These are phyloP conservation scores for Cyberlindnera veronae DNA, from an alignment of 805 yeast genomes.

Conservation along the genomic window DNA sequence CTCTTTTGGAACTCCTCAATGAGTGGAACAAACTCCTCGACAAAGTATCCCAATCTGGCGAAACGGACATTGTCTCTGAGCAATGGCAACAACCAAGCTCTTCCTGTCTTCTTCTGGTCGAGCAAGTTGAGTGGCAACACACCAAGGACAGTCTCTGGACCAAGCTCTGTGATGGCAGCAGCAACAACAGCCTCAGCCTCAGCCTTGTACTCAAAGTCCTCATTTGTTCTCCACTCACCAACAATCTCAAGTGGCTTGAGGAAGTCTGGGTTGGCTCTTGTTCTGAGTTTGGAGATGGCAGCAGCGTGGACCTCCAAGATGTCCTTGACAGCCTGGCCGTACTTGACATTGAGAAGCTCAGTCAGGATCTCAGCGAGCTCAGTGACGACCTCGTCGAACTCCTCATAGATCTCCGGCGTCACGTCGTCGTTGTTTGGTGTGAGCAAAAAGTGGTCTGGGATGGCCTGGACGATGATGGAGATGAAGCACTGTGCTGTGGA, in stretches of 20 bases:
- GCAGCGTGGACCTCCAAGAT: slow-evolving; percentile 66
- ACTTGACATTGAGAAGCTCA: slow-evolving; percentile 67
- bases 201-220: slow-evolving; percentile 57
- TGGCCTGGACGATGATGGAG: slow-evolving; percentile 66
- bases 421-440: slow-evolving; percentile 39
- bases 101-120: slow-evolving; percentile 58
- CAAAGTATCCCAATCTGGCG: slow-evolving; percentile 65
- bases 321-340: slow-evolving; percentile 71
- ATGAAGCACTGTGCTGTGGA: slow-evolving; percentile 87
- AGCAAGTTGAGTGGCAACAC: slow-evolving; percentile 76
- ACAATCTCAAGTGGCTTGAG: slow-evolving; percentile 62
- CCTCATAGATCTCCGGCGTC: slow-evolving; percentile 49
- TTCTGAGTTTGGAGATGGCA: slow-evolving; percentile 57
- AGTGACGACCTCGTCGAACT: slow-evolving; percentile 48
- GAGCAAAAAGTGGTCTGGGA: slow-evolving; percentile 58
- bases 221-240: slow-evolving; percentile 85
- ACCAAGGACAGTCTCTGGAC: slow-evolving; percentile 78
- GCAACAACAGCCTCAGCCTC: slow-evolving; percentile 81
- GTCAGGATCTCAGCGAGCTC: slow-evolving; percentile 52
- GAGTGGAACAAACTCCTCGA: slow-evolving; percentile 62
- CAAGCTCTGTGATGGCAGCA: slow-evolving; percentile 73
- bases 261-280: slow-evolving; percentile 69
- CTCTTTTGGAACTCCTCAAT: slow-evolving; percentile 50
- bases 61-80: slow-evolving; percentile 80
- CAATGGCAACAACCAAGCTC: slow-evolving; percentile 94